Evolutionary conservation across 371 early-diverging fungal species (phyloP).

Genomic region (Apophysomyces trapeziformis): DNA sequence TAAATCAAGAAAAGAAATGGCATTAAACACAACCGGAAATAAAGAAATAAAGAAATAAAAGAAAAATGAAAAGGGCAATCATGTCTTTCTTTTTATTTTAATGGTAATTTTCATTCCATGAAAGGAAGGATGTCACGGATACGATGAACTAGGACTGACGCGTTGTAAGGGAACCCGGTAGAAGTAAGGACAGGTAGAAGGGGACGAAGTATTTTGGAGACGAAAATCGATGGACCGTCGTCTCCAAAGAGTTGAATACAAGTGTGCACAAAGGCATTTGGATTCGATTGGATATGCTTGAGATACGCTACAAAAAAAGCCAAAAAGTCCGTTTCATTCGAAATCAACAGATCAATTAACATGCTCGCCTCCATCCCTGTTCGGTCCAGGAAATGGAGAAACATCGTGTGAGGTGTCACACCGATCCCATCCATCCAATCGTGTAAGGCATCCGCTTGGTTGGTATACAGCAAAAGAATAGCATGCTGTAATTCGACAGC

Average conservation of each 20-base stretch:
- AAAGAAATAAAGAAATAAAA: too few relatives aligned
- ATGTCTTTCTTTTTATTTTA: background rate
- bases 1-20: too few relatives aligned
- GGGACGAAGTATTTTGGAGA: conserved; percentile 8
- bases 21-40: too few relatives aligned
- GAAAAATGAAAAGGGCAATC: too few relatives aligned
- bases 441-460: background rate
- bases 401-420: conserved; percentile 20
- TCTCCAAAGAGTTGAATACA: background rate
- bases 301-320: conserved; percentile 21
- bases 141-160: conserved; percentile 18
- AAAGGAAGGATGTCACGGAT: conserved; percentile 1
- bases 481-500: conserved; percentile 24
- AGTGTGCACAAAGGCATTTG: conserved; percentile 1
- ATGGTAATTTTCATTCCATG: background rate
- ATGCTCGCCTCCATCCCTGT: conserved; percentile 23
- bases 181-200: conserved; percentile 10
- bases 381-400: conserved; percentile 20
- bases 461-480: conserved; percentile 8
- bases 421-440: conserved; percentile 8
- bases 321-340: conserved; percentile 26
- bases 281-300: conserved; percentile 17
- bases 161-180: conserved; percentile 26
- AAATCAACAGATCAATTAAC: conserved; percentile 25
- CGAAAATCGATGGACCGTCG: background rate